These are phyloP conservation scores for Monotropa hypopitys DNA, from an alignment of 179 eudicot species.

Conservation along the genomic window DNA sequence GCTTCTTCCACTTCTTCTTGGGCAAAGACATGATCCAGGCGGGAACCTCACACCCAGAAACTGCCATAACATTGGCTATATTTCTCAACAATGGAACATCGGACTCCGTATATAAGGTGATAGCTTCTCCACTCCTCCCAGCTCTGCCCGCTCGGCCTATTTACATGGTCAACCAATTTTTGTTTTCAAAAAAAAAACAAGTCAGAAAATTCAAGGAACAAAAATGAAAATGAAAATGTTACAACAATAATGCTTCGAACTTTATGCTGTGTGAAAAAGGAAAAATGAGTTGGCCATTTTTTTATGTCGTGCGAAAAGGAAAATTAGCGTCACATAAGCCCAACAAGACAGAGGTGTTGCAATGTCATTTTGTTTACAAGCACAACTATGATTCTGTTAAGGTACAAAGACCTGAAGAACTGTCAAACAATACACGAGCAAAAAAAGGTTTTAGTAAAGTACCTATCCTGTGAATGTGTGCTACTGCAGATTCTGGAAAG, in stretches of 20 bases:
- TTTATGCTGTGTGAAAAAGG: not conserved
- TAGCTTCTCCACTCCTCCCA: slow-evolving; percentile 86
- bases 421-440: not conserved
- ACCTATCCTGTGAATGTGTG: slow-evolving; percentile 95
- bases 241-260: too few species aligned
- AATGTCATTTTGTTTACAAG: not conserved
- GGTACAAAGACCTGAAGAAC: not conserved
- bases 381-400: not conserved
- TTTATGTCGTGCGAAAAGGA: not conserved
- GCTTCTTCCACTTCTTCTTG: slow-evolving; percentile 76
- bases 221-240: not conserved
- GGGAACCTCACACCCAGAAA: slow-evolving; percentile 88
- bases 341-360: not conserved
- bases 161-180: slow-evolving; percentile 4
- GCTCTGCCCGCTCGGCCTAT: slow-evolving; percentile 91
- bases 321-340: too few species aligned
- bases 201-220: not conserved
- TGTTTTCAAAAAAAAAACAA: not conserved
- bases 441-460: slow-evolving; percentile 11
- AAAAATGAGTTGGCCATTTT: too few species aligned
- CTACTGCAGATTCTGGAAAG: slow-evolving; percentile 83
- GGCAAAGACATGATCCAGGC: slow-evolving; percentile 62
- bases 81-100: slow-evolving; percentile 67
- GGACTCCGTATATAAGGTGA: slow-evolving; percentile 80
- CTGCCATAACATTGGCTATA: slow-evolving; percentile 65